Evolutionary conservation across 192 early-diverging fungal species (phyloP), one percentile per base, ranked within the genome.

Genomic region (Coemansia sp.): DNA sequence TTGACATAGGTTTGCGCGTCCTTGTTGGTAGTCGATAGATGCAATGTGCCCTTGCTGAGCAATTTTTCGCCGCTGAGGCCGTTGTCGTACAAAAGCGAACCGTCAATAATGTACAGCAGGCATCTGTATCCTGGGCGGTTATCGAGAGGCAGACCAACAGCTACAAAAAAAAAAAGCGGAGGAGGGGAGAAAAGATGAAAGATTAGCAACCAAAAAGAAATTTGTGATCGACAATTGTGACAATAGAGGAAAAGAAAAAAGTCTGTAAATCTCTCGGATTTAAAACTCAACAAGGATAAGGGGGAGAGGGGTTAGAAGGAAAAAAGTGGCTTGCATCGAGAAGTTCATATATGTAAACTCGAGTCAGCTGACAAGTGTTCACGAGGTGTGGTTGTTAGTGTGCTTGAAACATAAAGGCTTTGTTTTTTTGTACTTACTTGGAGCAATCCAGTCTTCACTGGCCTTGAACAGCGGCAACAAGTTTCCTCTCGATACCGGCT

Each of bases 361-460:
- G 56, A 27, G 40, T 59, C 65, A 61, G 11, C 20, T 31, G 19
- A 27, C 3, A 35, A 2, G 6, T 42, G 1, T 9, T 19, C 60
- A 62, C 12, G 12, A 41, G 27, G 42, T 22, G 20, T 1, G 17
- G 17, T 19, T 19, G 19, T 20, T 51, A 7, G 9, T 22, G 22
- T 51, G 12, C 6, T 19, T 51, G 12, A 6, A 6, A 7, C n/a
- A 60, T 19, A 41, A 3, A 25, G n/a, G n/a, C n/a, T n/a, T n/a
- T n/a, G n/a, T n/a, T n/a, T 45, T 17, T 35, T 49, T 49, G n/a
- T 67, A 79, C 77, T 75, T 81, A 81, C 78, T 66, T 59, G 78
- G 78, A 24, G 73, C 69, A 66, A 81, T 75, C 78, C 78, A 81
- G 36, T 81, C 78, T 19, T 81, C 78, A 41, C 61, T 75, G 53